Evolutionary conservation across 345 rosid species (phyloP).

Genomic region (Adansonia digitata): DNA sequence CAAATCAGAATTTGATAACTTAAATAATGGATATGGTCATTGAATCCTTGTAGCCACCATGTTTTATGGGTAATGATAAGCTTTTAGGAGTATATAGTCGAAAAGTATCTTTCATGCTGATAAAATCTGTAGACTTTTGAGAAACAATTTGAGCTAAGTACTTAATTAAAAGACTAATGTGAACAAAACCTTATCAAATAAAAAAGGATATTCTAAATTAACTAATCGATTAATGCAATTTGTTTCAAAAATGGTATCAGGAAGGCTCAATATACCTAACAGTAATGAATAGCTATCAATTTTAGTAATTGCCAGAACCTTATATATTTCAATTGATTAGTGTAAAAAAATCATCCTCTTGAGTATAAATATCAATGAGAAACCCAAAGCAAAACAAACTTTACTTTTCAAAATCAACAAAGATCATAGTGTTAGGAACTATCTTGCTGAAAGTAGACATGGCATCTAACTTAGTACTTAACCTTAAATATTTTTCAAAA

Average conservation of each 20-base stretch:
- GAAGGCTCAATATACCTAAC: constrained; percentile 82
- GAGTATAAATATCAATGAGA: not conserved
- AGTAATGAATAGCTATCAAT: constrained; percentile 92
- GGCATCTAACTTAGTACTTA: constrained; percentile 65
- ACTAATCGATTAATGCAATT: no score
- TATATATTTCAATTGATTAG: constrained; percentile 15
- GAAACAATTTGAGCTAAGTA: no score
- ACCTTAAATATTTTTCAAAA: constrained; percentile 24
- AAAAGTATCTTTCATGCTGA: no score
- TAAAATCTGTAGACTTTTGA: no score
- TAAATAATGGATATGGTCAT: no score
- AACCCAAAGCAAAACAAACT: not conserved
- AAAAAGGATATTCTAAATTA: no score
- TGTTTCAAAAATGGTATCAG: constrained; percentile 80
- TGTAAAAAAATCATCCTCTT: not conserved
- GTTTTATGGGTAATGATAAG: no score
- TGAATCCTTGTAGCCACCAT: no score
- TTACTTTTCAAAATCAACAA: constrained; percentile 87
- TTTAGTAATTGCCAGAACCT: constrained; percentile 92
- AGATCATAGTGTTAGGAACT: constrained; percentile 85
- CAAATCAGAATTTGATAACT: no score
- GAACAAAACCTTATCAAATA: no score
- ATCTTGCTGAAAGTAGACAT: constrained; percentile 82
- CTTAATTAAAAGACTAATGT: no score
- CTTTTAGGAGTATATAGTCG: no score